A percentile compares a stretch with the other conserved stretches of the same genome.
Conservation (phyloP, 2,329 filamentous ascomycete genomes). For the Scopulariopsis brevicaulis region DNA sequence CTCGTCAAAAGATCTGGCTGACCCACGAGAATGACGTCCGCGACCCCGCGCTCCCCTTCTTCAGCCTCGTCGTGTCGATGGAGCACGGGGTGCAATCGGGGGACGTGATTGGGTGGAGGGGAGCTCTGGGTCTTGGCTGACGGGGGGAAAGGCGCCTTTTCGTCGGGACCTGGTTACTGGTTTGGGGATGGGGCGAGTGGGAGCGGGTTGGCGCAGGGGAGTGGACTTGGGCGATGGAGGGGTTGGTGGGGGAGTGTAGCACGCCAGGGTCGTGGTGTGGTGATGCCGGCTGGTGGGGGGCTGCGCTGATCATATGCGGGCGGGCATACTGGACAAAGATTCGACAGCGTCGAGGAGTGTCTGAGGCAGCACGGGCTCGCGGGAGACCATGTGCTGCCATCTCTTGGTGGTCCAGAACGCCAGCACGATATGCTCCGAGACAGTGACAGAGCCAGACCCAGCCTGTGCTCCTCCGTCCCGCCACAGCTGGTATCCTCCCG, state of each 20-base stretch:
- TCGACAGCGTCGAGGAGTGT: no score
- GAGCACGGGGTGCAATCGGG: conserved; percentile 12
- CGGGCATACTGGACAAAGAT: not conserved
- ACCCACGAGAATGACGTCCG: not conserved
- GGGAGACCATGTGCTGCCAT: no score
- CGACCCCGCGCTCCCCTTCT: not conserved
- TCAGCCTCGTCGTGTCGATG: conserved; percentile 13
- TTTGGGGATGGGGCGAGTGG: not conserved
- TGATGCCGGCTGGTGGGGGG: no score
- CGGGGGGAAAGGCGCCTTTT: not conserved
- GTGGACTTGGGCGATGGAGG: not conserved
- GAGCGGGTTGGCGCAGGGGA: not conserved
- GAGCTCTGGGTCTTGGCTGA: not conserved
- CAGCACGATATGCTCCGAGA: no score
- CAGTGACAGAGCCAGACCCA: no score
- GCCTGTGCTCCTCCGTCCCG: no score
- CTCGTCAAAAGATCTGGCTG: no score
- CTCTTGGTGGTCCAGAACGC: no score
- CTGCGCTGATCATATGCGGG: not conserved
- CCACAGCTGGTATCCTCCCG: no score
- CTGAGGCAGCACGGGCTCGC: no score
- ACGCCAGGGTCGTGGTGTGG: not conserved
- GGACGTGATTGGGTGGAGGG: conserved; percentile 8
- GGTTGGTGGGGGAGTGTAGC: not conserved
- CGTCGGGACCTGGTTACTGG: not conserved